Percentiles rank a stretch among this genome's conserved stretches.
Evolutionary conservation across 441 rosid species (phyloP).

Genomic region (Arabidopsis lyrata): DNA sequence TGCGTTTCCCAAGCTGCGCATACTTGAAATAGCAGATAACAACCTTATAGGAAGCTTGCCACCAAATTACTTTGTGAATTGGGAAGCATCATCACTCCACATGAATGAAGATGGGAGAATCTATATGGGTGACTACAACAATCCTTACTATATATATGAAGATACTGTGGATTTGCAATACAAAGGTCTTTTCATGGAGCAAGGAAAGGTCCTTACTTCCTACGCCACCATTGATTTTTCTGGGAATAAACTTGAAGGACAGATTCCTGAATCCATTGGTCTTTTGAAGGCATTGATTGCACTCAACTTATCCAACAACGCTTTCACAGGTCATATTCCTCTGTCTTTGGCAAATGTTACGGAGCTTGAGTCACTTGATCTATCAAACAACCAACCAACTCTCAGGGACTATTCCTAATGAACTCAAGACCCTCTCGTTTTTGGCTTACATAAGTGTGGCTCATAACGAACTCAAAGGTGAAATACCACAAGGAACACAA

Average conservation of each 20-base stretch:
- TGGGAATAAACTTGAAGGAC: constrained; percentile 35
- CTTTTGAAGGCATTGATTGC: constrained; percentile 13
- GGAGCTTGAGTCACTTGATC: constrained; percentile 8
- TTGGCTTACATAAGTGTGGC: constrained; percentile 50
- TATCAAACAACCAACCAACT: not conserved
- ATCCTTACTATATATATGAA: constrained; percentile 43
- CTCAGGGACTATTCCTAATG: constrained; percentile 38
- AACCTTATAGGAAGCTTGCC: constrained; percentile 25
- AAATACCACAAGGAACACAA: constrained; percentile 49
- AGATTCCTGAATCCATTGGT: constrained; percentile 28
- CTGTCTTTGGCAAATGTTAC: not conserved
- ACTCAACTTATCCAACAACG: not conserved
- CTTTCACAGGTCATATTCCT: constrained; percentile 2
- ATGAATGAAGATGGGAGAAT: constrained; percentile 25
- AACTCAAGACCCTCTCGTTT: constrained; percentile 46
- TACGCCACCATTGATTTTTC: constrained; percentile 10
- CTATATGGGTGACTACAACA: constrained; percentile 35
- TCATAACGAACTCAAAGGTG: constrained; percentile 48
- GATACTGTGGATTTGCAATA: constrained; percentile 35
- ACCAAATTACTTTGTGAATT: constrained; percentile 39
- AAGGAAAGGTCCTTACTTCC: constrained; percentile 30
- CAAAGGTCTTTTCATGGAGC: not conserved
- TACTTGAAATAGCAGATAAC: constrained; percentile 57
- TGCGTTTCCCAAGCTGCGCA: constrained; percentile 59
- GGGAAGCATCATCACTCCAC: constrained; percentile 51